Base-by-base conservation (phyloP, 179 eudicot species). In the Beta macrorhiza region DNA sequence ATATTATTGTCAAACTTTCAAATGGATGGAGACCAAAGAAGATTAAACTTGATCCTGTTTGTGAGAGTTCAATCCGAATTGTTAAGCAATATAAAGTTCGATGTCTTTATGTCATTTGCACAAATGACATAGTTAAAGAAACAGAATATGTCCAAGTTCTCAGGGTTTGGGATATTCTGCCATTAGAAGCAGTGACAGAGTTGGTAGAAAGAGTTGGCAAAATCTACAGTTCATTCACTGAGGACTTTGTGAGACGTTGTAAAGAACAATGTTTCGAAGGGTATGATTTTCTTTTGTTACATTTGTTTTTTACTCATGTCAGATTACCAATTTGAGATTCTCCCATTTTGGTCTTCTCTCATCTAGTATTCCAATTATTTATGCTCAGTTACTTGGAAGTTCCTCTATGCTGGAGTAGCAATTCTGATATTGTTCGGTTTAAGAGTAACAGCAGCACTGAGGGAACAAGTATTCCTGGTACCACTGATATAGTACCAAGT, bases 1-100 rank as follows among this genome's bases (percentile, higher is more conserved):
- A 82, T 29, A 80, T 92, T 22, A 80, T 92, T 53, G 71, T 88
- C 51, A 89, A 88, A 75, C 90, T 92, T 25, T 89, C 93, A 58
- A 84, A 83, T 85, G 94, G 97, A 29, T 29, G 32, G 32, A 29
- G 32, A 29, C 32, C 32, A 29, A 29, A 29, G 32, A 29, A 29
- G 32, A 29, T 29, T 29, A 29, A 29, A 29, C 32, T 29, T 29
- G 32, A 29, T 29, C 32, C 32, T 29, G 32, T 29, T 29, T 29
- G 32, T 29, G 32, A 29, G 32, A 29, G 32, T 29, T 29, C 0
- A 0, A 29, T 29, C 32, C 32, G 32, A 29, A 29, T 29, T 29
- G 32, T 29, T 29, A 29, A 29, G 32, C 32, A 29, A 29, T 29
- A 29, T 29, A 29, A 29, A 29, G 32, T 29, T 29, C 32, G 32